Conservation (phyloP, 208 protist species). For the Leptomonas pyrrhocoris region DNA sequence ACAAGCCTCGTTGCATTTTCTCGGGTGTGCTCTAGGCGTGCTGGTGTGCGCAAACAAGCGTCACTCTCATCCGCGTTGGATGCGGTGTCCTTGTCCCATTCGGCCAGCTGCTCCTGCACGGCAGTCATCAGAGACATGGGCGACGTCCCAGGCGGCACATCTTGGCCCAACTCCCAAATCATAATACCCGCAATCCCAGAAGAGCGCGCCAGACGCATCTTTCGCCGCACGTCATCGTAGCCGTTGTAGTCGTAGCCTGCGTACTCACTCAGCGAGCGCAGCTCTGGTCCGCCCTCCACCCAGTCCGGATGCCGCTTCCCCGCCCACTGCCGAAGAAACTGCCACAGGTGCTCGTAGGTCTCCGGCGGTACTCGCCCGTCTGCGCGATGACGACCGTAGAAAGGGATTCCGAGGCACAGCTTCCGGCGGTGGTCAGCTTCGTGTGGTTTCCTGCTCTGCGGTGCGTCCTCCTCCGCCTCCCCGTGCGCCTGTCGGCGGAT, state of each 20-base stretch:
- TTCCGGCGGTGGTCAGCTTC: conserved; percentile 29
- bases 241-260: conserved; percentile 45
- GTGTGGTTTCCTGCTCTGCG: neutral
- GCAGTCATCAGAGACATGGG: conserved; percentile 59
- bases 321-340: conserved; percentile 43
- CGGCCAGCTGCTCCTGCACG: conserved; percentile 47
- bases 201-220: conserved; percentile 59
- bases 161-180: conserved; percentile 83
- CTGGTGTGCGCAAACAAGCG: neutral
- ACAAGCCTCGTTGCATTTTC: neutral
- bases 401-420: conserved; percentile 70
- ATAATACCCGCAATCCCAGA: conserved; percentile 58
- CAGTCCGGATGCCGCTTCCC: conserved; percentile 35
- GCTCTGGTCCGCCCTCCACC: conserved; percentile 27
- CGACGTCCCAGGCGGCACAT: conserved; percentile 47
- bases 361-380: conserved; percentile 35
- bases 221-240: conserved; percentile 47
- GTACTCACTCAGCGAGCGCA: conserved; percentile 40
- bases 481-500: neutral
- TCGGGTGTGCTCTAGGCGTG: neutral
- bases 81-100: conserved; percentile 27
- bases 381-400: conserved; percentile 52
- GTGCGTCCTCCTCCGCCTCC: neutral
- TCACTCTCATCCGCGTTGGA: too few species aligned
- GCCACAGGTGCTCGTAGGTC: conserved; percentile 48